A percentile compares a stretch with the other conserved stretches of the same genome.
Evolutionary conservation across 345 rosid species (phyloP).

Genomic region (Clausena lansium): DNA sequence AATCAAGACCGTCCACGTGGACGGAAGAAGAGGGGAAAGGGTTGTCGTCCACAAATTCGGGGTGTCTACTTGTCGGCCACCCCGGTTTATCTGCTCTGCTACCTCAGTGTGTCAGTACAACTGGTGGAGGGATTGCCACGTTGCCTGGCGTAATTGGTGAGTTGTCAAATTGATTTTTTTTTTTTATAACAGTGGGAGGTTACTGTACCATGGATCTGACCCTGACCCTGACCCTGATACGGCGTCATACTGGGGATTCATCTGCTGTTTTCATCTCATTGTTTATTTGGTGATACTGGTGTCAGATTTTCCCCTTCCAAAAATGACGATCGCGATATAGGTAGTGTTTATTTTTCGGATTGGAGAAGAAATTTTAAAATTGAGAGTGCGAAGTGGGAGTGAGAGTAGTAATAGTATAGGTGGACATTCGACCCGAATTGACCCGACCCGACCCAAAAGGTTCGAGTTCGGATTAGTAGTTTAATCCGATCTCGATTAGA

Average conservation of each 20-base stretch:
- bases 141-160: slow-evolving; percentile 26
- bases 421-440: too few relatives aligned
- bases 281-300: too few relatives aligned
- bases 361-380: too few relatives aligned
- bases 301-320: background rate
- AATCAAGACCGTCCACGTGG: slow-evolving; percentile 54
- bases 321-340: too few relatives aligned
- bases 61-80: slow-evolving; percentile 86
- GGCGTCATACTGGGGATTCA: background rate
- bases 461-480: too few relatives aligned
- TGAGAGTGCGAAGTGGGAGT: too few relatives aligned
- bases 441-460: too few relatives aligned
- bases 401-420: too few relatives aligned
- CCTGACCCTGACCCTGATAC: too few relatives aligned
- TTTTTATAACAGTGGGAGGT: background rate
- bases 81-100: slow-evolving; percentile 46
- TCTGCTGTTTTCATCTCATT: background rate
- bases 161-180: slow-evolving; percentile 14
- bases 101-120: slow-evolving; percentile 28
- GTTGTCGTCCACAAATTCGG: slow-evolving; percentile 53
- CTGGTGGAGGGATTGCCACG: slow-evolving; percentile 44
- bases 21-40: slow-evolving; percentile 18
- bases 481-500: too few relatives aligned
- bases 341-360: too few relatives aligned
- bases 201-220: slow-evolving; percentile 3